Evolutionary conservation across 768 basidiomycete species (phyloP), one percentile per base, ranked within the genome.

Genomic region (Mycena rosella): DNA sequence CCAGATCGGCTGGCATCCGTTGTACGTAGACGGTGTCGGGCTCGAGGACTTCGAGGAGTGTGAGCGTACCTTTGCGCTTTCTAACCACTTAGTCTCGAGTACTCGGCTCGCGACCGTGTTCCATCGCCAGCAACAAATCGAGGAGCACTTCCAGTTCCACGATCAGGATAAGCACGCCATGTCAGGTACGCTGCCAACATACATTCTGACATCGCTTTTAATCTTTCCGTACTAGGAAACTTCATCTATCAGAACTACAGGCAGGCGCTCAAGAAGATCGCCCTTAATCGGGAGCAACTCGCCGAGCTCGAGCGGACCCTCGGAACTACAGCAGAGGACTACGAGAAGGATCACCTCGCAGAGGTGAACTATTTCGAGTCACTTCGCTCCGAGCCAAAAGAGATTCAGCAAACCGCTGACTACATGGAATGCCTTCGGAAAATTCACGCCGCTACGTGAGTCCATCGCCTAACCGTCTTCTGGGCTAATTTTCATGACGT

Each of bases 11-110:
- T 65, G 67, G 55, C 75, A 72, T 58, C 69, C 76, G 4, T 61
- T 67, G 9, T 76, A 77, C 36, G 61, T 71, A 15, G 69, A 76
- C 22, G 77, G 79, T 18, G 65, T 75, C 36, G 78, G 78, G 73
- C 68, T 26, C 20, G 60, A 61, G 64, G 17, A 78, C n/a, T n/a
- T n/a, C n/a, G n/a, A n/a, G n/a, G n/a, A n/a, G n/a, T n/a, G n/a
- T n/a, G n/a, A n/a, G n/a, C 66, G 72, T 1, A 71, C 67, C 4
- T 78, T 79, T 56, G 69, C 70, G 5, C 69, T 69, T 47, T 79
- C 77, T 2, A 79, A 79, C 52, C 68, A 69, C 18, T 67, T 78
- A 1, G 77, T 77, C 9, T 44, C 72, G 2, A 60, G 65, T 29
- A 68, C 71, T 30, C 73, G 71, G 6, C 61, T 71, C 24, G 63